phyloP scores from a whole-genome alignment of 352 stramenopile species.

The Phytophthora agathidicida region DNA sequence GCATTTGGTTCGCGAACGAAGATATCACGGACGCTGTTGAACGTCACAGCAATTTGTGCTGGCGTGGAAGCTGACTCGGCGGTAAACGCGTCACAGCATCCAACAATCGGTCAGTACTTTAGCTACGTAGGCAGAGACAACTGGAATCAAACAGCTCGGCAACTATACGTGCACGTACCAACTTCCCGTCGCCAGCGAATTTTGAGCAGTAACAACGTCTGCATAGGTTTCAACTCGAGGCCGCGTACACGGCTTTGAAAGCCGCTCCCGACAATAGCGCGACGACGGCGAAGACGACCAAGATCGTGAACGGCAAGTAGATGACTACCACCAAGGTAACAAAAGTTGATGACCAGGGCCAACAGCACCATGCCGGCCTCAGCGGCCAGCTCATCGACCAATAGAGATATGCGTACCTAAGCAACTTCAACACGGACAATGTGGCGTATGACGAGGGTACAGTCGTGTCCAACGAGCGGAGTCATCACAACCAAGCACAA shows the following conservation, averaged over 20 bases:
- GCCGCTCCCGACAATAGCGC: conserved; percentile 41
- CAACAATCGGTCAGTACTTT: conserved; percentile 69
- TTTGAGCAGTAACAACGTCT: conserved; percentile 68
- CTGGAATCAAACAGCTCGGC: conserved; percentile 67
- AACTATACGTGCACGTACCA: conserved; percentile 81
- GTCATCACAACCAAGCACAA: conserved; percentile 63
- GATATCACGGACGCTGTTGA: too few species aligned
- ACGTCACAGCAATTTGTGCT: too few species aligned
- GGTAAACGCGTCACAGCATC: conserved; percentile 65
- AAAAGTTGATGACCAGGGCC: conserved; percentile 35
- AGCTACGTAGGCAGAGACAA: conserved; percentile 53
- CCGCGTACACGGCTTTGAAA: conserved; percentile 47
- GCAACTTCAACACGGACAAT: conserved; percentile 49
- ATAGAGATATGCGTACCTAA: conserved; percentile 53
- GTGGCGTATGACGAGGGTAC: conserved; percentile 39
- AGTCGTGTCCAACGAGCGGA: conserved; percentile 39
- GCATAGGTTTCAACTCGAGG: conserved; percentile 56
- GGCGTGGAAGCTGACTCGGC: too few species aligned
- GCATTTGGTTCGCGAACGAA: too few species aligned
- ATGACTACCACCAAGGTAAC: conserved; percentile 60
- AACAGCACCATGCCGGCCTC: conserved; percentile 42
- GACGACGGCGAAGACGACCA: conserved; percentile 53
- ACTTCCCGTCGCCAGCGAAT: conserved; percentile 61
- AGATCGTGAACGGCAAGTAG: conserved; percentile 57
- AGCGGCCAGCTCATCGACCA: conserved; percentile 36